Evolutionary conservation across 768 basidiomycete species (phyloP).

Genomic region (Psilocybe tampanensis): DNA sequence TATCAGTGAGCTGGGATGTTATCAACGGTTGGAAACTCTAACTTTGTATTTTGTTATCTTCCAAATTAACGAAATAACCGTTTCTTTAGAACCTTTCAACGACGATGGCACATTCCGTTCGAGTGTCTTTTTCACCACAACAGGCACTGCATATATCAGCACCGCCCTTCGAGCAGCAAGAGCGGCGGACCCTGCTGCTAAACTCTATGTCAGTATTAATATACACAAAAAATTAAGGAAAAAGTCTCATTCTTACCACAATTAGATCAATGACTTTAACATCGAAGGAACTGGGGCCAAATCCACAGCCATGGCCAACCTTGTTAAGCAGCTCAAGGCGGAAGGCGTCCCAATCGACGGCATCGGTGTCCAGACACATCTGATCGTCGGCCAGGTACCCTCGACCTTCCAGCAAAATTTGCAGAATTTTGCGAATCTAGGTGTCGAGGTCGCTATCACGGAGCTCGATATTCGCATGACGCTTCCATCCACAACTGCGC

Average conservation of each 20-base stretch:
- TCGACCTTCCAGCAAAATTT: slow-evolving; percentile 49
- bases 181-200: slow-evolving; percentile 54
- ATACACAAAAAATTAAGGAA: neutral
- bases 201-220: slow-evolving; percentile 48
- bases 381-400: slow-evolving; percentile 61
- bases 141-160: slow-evolving; percentile 47
- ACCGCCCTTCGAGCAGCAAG: slow-evolving; percentile 57
- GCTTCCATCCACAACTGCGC: slow-evolving; percentile 49
- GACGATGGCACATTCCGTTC: slow-evolving; percentile 60
- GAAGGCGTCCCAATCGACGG: slow-evolving; percentile 61
- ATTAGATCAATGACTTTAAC: slow-evolving; percentile 41
- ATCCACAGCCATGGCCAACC: slow-evolving; percentile 57
- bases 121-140: slow-evolving; percentile 56
- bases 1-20: slow-evolving; percentile 16
- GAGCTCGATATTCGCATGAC: slow-evolving; percentile 69
- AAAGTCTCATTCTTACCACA: neutral
- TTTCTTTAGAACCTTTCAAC: slow-evolving; percentile 50
- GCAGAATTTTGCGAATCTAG: slow-evolving; percentile 56
- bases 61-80: too few relatives aligned
- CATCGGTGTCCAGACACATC: slow-evolving; percentile 61
- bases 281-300: slow-evolving; percentile 51
- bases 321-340: slow-evolving; percentile 50
- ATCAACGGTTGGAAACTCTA: slow-evolving; percentile 11
- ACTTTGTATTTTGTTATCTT: neutral
- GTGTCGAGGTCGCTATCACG: slow-evolving; percentile 69